Evolutionary conservation across 2,329 filamentous ascomycete genomes (phyloP).

Genomic region (Helotiales sp.): DNA sequence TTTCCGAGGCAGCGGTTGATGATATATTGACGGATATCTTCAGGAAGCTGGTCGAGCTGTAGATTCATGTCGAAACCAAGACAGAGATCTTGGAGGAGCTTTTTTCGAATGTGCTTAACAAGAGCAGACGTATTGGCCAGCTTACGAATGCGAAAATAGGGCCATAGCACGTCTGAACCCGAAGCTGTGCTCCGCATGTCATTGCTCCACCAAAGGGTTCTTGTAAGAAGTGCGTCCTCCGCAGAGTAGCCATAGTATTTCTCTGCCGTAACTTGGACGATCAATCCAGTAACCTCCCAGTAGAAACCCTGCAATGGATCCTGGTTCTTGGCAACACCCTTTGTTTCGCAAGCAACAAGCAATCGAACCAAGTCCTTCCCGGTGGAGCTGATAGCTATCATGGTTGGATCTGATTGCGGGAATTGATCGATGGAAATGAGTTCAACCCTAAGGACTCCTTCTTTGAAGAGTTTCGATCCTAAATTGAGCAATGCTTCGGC

Average conservation of each 20-base stretch:
- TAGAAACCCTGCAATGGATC: conserved; percentile 15
- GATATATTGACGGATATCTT: conserved; percentile 43
- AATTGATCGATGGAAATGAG: conserved; percentile 21
- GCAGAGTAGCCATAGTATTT: conserved; percentile 27
- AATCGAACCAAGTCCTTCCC: conserved; percentile 7
- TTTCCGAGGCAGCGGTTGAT: conserved; percentile 46
- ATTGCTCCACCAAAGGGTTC: conserved; percentile 37
- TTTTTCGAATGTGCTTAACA: conserved; percentile 21
- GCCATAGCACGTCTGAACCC: conserved; percentile 7
- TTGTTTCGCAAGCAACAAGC: conserved; percentile 20
- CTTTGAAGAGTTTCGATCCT: conserved; percentile 14
- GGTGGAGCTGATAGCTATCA: conserved; percentile 24
- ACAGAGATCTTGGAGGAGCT: conserved; percentile 46
- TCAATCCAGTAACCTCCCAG: conserved; percentile 19
- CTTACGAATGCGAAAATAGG: conserved; percentile 5
- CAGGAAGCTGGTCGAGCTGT: conserved; percentile 49
- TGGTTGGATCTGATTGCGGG: conserved; percentile 3
- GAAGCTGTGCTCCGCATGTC: conserved; percentile 28
- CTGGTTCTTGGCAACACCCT: conserved; percentile 1
- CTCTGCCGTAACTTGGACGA: conserved; percentile 20
- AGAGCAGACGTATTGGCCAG: conserved; percentile 4
- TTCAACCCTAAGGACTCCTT: conserved; percentile 12
- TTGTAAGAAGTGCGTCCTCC: conserved; percentile 34
- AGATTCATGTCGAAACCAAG: conserved; percentile 49
- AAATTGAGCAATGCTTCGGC: conserved; percentile 35